phyloP scores from a whole-genome alignment of 2,329 filamentous ascomycete genomes.

The Penicillium corylophilum region DNA sequence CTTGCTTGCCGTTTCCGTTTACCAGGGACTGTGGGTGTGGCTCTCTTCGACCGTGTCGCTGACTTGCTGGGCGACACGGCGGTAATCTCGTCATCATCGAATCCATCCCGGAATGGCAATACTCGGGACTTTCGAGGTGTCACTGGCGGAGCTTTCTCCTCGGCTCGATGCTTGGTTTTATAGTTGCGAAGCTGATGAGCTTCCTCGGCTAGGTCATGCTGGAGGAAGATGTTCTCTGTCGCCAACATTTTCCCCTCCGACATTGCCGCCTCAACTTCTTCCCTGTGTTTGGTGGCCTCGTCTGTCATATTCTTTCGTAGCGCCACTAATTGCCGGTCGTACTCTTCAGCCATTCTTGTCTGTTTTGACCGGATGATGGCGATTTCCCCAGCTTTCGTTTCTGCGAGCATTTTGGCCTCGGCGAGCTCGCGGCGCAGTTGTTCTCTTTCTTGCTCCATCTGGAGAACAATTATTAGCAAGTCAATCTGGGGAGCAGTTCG shows the following conservation, averaged over 20 bases:
- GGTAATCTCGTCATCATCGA: conserved; percentile 61
- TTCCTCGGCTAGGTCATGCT: conserved; percentile 60
- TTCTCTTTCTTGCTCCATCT: conserved; percentile 44
- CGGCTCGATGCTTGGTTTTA: conserved; percentile 36
- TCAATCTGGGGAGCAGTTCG: background rate
- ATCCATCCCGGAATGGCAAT: conserved; percentile 59
- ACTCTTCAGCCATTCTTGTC: conserved; percentile 52
- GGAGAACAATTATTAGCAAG: conserved; percentile 9
- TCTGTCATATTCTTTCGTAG: conserved; percentile 57
- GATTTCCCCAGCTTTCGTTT: conserved; percentile 59
- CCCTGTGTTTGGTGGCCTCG: conserved; percentile 52
- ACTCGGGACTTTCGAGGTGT: conserved; percentile 54
- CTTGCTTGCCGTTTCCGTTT: conserved; percentile 58
- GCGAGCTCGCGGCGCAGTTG: conserved; percentile 39
- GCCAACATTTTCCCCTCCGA: conserved; percentile 57
- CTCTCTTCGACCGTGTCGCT: conserved; percentile 47
- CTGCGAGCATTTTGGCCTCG: conserved; percentile 42
- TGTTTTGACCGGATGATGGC: conserved; percentile 61
- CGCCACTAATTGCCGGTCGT: conserved; percentile 53
- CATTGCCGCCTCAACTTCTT: conserved; percentile 54
- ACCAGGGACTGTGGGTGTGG: conserved; percentile 55
- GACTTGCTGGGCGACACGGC: conserved; percentile 57
- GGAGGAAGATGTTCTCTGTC: conserved; percentile 60
- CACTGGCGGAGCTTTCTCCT: conserved; percentile 41
- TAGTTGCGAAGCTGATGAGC: conserved; percentile 47